These are phyloP conservation scores for Neurospora africana DNA, from an alignment of 495 filamentous ascomycete species.

Conservation along the genomic window DNA sequence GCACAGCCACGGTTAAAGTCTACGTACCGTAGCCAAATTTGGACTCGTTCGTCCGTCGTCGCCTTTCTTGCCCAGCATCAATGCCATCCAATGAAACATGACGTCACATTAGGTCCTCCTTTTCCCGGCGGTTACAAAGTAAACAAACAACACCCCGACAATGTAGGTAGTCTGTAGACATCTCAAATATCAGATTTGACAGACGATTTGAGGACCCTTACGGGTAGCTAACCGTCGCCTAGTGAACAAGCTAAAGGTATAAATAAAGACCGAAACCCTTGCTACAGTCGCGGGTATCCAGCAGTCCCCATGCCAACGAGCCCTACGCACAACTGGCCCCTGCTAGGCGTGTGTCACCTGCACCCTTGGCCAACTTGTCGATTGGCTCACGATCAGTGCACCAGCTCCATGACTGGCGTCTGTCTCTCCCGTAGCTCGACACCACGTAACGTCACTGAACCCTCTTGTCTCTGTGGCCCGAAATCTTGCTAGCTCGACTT, in stretches of 20 bases:
- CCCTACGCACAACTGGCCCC: not conserved
- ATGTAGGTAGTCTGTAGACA: not conserved
- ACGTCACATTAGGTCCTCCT: not conserved
- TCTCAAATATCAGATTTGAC: not conserved
- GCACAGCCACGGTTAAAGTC: not conserved
- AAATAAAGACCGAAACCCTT: not conserved
- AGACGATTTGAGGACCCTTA: not conserved
- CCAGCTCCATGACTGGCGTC: not conserved
- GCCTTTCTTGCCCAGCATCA: not conserved
- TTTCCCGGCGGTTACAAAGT: not conserved
- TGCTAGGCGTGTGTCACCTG: not conserved
- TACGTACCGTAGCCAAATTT: too few relatives aligned
- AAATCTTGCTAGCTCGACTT: not conserved
- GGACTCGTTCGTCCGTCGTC: not conserved
- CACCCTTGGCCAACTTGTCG: not conserved
- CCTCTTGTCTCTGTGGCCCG: not conserved
- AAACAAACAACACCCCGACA: not conserved
- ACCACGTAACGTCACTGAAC: not conserved
- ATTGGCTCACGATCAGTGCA: not conserved
- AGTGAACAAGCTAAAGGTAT: not conserved
- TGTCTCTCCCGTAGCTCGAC: not conserved
- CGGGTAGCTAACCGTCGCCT: not conserved
- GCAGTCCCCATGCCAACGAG: not conserved
- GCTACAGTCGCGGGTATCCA: not conserved
- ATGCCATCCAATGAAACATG: not conserved